These are phyloP conservation scores for Albophoma yamanashiensis DNA, from an alignment of 2,329 filamentous ascomycete genomes.

Conservation along the genomic window DNA sequence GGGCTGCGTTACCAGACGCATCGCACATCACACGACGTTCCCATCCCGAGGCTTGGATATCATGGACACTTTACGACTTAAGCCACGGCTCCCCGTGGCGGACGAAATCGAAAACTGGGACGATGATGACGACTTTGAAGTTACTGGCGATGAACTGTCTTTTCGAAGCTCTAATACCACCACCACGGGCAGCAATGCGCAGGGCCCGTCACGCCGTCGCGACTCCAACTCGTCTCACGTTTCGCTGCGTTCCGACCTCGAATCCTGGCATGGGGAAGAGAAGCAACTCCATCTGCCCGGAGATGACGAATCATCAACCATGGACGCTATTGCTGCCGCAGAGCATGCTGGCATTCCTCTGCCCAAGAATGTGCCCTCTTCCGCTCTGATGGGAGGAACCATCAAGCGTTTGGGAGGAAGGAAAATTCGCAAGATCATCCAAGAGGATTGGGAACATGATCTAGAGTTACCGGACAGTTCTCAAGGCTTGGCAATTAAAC, in stretches of 20 bases:
- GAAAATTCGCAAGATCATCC: slow-evolving; percentile 60
- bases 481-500: slow-evolving; percentile 54
- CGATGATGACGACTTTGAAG: slow-evolving; percentile 64
- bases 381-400: slow-evolving; percentile 81
- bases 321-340: slow-evolving; percentile 79
- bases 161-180: slow-evolving; percentile 39
- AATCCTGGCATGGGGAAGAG: slow-evolving; percentile 67
- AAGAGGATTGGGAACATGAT: slow-evolving; percentile 76
- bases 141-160: slow-evolving; percentile 56
- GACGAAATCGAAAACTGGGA: slow-evolving; percentile 68
- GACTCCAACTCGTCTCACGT: slow-evolving; percentile 74
- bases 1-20: neutral
- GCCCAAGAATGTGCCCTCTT: slow-evolving; percentile 75
- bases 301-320: slow-evolving; percentile 73
- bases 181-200: slow-evolving; percentile 11
- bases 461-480: slow-evolving; percentile 54
- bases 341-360: slow-evolving; percentile 86
- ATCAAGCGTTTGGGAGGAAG: slow-evolving; percentile 80
- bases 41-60: slow-evolving; percentile 8
- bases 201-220: slow-evolving; percentile 38
- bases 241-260: slow-evolving; percentile 74
- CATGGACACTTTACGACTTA: slow-evolving; percentile 47
- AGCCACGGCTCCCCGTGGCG: slow-evolving; percentile 42
- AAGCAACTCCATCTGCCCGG: slow-evolving; percentile 77
- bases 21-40: slow-evolving; percentile 1